Evolutionary conservation across 495 filamentous ascomycete species (phyloP).

Genomic region (Penicillium paradoxum): DNA sequence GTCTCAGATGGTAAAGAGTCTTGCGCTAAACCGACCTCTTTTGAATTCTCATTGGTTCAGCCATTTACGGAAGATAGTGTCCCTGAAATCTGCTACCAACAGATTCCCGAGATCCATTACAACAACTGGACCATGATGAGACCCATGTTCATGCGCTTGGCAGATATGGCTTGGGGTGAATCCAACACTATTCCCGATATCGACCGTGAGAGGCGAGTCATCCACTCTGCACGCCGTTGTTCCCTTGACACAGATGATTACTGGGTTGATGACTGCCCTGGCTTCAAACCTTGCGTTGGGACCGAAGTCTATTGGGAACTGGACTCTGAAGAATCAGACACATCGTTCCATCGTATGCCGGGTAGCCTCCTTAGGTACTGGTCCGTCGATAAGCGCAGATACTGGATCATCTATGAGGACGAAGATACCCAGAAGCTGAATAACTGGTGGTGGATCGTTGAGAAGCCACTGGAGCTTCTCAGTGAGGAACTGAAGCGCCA

Average conservation of each 20-base stretch:
- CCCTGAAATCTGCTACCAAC: neutral
- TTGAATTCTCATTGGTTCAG: neutral
- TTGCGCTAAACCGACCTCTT: neutral
- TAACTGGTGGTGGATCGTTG: slow-evolving; percentile 9
- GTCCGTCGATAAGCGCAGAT: slow-evolving; percentile 8
- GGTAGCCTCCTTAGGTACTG: slow-evolving; percentile 4
- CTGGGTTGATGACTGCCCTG: slow-evolving; percentile 1
- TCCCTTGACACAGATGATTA: neutral
- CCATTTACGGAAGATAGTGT: neutral
- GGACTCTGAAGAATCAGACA: neutral
- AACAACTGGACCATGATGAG: slow-evolving; percentile 5
- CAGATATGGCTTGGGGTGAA: slow-evolving; percentile 9
- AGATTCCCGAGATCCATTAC: neutral
- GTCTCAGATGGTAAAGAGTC: neutral
- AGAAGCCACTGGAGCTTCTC: slow-evolving; percentile 10
- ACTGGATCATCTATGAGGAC: slow-evolving; percentile 3
- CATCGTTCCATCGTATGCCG: neutral
- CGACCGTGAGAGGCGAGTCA: neutral
- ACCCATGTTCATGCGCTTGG: slow-evolving; percentile 6
- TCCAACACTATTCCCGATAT: slow-evolving; percentile 4
- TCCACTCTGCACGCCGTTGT: slow-evolving; percentile 5
- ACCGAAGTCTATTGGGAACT: slow-evolving; percentile 1
- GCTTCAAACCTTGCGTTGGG: slow-evolving; percentile 1
- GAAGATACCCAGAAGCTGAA: neutral
- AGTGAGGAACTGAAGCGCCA: neutral